Evolutionary conservation across 441 rosid genomes (phyloP), one percentile per base, ranked within the genome.

Genomic region (Cnidoscolus chayamansa): DNA sequence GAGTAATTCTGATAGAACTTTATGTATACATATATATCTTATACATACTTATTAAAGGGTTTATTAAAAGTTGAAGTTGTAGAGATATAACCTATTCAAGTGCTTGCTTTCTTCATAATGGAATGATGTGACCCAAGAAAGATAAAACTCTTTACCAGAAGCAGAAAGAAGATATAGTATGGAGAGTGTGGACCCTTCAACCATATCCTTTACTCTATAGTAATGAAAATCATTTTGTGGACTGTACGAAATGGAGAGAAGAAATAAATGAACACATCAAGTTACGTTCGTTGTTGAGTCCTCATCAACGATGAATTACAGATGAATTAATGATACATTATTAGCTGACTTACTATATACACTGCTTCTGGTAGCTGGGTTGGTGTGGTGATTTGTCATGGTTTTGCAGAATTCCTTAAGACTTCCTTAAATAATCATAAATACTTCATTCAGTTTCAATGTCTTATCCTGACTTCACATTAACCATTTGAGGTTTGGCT

Each of bases 111-210:
- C 60, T 72, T 11, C 43, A 37, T 35, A 35, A 35, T 61, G 63
- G 7, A 40, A 5, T 40, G 45, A 67, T 59, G 72, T 72, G 74
- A 60, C 73, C 79, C 66, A 35, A 64, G 31, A 15, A 50, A 10
- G 10, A 40, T 40, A 32, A 32, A 48, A 47, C 57, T 31, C 13
- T 49, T 30, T 47, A 40, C 7, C 45, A 40, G 45, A 40, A n/a
- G 17, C 25, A 25, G 25, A 25, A 25, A 67, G 16, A 1, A 1
- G 32, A 57, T 10, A 54, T n/a, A 7, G 40, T 17, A 64, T 68
- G 50, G 68, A 37, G 16, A 35, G 43, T 60, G 45, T 40, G 72
- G 79, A 64, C 70, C 78, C 65, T 67, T 3, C 53, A n/a, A 63
- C 7, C 65, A 57, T 17, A 63, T 71, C 63, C 12, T 55, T 66